phyloP scores from a whole-genome alignment of 495 filamentous ascomycete species.

The Penicillium manginii region DNA sequence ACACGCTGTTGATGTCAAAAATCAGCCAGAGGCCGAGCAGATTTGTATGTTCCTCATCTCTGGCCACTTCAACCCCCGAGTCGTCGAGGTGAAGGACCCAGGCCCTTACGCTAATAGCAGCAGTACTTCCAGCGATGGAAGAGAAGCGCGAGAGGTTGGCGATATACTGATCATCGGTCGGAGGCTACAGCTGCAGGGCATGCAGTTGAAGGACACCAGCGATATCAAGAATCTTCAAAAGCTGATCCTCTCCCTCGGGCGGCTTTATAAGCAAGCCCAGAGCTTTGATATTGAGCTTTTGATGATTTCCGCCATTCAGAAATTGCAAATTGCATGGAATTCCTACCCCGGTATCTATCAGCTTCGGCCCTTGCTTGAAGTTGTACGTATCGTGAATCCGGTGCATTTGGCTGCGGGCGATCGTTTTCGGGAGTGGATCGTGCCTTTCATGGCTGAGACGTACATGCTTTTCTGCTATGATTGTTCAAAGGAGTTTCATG shows the following conservation, averaged over 20 bases:
- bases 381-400: slow-evolving; percentile 1
- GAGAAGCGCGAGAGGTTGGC: not conserved
- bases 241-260: slow-evolving; percentile 11
- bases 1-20: not conserved
- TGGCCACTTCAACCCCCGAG: slow-evolving; percentile 10
- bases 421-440: slow-evolving; percentile 22
- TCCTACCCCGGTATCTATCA: slow-evolving; percentile 19
- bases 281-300: slow-evolving; percentile 9
- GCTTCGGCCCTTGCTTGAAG: slow-evolving; percentile 11
- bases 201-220: slow-evolving; percentile 3
- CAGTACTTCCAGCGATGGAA: not conserved
- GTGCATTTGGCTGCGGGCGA: not conserved
- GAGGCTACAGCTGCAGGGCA: not conserved
- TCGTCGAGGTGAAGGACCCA: slow-evolving; percentile 1
- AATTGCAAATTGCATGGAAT: slow-evolving; percentile 33
- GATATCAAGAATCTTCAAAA: slow-evolving; percentile 5
- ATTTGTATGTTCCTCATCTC: slow-evolving; percentile 2
- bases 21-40: not conserved
- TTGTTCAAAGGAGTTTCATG: slow-evolving; percentile 11
- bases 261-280: slow-evolving; percentile 15
- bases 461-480: slow-evolving; percentile 14
- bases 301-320: slow-evolving; percentile 14
- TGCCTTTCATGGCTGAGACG: slow-evolving; percentile 23
- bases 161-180: slow-evolving; percentile 6
- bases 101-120: not conserved